Conservation (phyloP, 257 asterid species). For the Fraxinus pennsylvanica region DNA sequence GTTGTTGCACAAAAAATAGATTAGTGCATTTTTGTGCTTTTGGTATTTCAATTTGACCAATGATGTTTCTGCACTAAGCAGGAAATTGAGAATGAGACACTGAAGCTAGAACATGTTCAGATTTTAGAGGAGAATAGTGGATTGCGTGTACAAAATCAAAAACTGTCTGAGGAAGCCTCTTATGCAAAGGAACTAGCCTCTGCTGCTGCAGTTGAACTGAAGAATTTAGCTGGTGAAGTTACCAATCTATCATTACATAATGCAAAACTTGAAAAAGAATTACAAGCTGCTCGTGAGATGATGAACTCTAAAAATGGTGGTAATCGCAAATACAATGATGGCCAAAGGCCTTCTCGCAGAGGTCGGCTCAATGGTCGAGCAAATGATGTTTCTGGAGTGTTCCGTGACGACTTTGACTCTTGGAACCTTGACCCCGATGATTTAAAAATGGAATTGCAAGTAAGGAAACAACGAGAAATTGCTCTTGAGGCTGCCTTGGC, state of each 20-base stretch:
- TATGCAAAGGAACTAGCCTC: conserved; percentile 98
- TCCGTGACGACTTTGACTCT: conserved; percentile 64
- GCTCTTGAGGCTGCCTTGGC: conserved; percentile 86
- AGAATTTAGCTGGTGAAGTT: conserved; percentile 90
- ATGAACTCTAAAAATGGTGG: conserved; percentile 53
- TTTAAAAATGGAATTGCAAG: conserved; percentile 83
- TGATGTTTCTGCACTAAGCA: conserved; percentile 34
- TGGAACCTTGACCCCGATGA: conserved; percentile 83
- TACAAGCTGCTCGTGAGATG: conserved; percentile 63
- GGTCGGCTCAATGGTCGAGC: conserved; percentile 60
- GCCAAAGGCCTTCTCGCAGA: conserved; percentile 57
- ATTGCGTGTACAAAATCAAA: conserved; percentile 77
- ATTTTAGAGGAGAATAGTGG: conserved; percentile 87
- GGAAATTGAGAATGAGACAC: conserved; percentile 85
- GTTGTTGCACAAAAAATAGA: background rate
- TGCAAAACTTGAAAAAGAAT: conserved; percentile 76
- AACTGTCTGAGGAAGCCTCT: conserved; percentile 89
- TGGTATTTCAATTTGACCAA: conserved; percentile 5
- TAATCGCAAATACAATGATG: conserved; percentile 61
- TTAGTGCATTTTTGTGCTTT: conserved; percentile 12
- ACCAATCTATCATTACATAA: conserved; percentile 83
- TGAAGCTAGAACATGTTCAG: conserved; percentile 77
- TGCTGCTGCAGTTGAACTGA: conserved; percentile 95
- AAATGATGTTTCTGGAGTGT: conserved; percentile 54
- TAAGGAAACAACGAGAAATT: conserved; percentile 83